These are phyloP conservation scores for Pyracantha coccinea DNA, from an alignment of 331 rosid species.

Conservation along the genomic window DNA sequence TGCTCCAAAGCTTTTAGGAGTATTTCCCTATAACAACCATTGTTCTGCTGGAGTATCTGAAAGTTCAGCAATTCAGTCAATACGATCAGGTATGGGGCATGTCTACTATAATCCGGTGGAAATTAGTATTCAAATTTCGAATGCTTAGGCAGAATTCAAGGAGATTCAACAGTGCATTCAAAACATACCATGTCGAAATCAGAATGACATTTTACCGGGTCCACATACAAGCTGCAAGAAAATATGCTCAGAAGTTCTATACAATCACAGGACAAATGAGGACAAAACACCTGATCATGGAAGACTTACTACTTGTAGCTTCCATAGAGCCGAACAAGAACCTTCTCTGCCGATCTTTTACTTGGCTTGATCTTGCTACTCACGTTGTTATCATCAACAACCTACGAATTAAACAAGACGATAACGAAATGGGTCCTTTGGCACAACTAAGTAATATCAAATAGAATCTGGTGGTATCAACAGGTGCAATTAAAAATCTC, in stretches of 20 bases:
- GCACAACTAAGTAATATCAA: not conserved
- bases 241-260: conserved; percentile 1
- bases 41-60: conserved; percentile 41
- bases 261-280: not conserved
- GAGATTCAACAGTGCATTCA: conserved; percentile 3
- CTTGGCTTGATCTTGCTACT: conserved; percentile 22
- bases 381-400: conserved; percentile 42
- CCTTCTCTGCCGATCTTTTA: conserved; percentile 16
- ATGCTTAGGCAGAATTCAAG: not conserved
- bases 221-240: conserved; percentile 44
- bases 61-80: conserved; percentile 1
- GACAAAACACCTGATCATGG: conserved; percentile 1
- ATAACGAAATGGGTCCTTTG: not conserved
- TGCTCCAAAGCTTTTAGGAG: conserved; percentile 36
- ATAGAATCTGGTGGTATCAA: not conserved
- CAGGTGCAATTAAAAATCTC: not conserved
- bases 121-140: not conserved
- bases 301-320: conserved; percentile 43
- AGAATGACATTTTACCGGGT: conserved; percentile 43
- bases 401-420: conserved; percentile 32
- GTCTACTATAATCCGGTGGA: conserved; percentile 3
- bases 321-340: conserved; percentile 71
- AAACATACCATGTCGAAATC: conserved; percentile 47
- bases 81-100: conserved; percentile 2
- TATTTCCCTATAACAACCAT: conserved; percentile 23